Conservation (phyloP, 495 filamentous ascomycete species). For the Rostrohypoxylon terebratum region DNA sequence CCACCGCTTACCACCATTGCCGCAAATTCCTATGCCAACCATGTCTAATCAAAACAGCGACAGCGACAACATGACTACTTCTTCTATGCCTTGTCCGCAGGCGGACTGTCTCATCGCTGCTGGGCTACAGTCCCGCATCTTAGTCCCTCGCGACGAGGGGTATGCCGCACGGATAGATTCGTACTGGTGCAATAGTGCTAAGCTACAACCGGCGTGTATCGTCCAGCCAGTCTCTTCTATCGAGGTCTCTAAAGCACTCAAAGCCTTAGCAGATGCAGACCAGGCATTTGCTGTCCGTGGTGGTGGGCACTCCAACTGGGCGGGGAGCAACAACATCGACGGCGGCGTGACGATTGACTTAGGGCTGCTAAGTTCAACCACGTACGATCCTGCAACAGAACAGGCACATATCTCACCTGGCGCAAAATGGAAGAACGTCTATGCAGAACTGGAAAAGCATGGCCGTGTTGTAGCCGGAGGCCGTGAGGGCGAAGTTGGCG, state of each 20-base stretch:
- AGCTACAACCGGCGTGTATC: slow-evolving; percentile 54
- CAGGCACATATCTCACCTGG: slow-evolving; percentile 59
- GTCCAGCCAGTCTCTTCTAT: slow-evolving; percentile 52
- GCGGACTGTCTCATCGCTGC: too few species aligned
- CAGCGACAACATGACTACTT: too few species aligned
- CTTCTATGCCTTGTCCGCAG: too few species aligned
- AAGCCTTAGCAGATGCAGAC: slow-evolving; percentile 46
- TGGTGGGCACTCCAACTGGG: slow-evolving; percentile 65
- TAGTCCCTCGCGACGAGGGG: background rate
- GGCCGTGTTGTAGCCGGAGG: slow-evolving; percentile 65
- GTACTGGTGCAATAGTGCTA: slow-evolving; percentile 66
- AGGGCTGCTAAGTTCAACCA: slow-evolving; percentile 55
- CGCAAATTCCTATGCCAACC: too few species aligned
- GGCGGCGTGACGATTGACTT: slow-evolving; percentile 69
- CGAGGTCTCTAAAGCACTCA: slow-evolving; percentile 56
- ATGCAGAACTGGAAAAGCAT: slow-evolving; percentile 58
- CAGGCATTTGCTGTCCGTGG: slow-evolving; percentile 63
- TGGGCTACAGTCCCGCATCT: background rate
- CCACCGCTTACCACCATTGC: too few species aligned
- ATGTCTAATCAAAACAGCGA: too few species aligned
- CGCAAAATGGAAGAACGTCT: slow-evolving; percentile 66
- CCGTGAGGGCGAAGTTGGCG: slow-evolving; percentile 66
- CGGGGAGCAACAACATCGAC: slow-evolving; percentile 62
- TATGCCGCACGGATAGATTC: slow-evolving; percentile 23
- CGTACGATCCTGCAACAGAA: slow-evolving; percentile 48